Base-by-base conservation (phyloP, 352 stramenopile genomes). In the Elongisporangium anandrum region DNA sequence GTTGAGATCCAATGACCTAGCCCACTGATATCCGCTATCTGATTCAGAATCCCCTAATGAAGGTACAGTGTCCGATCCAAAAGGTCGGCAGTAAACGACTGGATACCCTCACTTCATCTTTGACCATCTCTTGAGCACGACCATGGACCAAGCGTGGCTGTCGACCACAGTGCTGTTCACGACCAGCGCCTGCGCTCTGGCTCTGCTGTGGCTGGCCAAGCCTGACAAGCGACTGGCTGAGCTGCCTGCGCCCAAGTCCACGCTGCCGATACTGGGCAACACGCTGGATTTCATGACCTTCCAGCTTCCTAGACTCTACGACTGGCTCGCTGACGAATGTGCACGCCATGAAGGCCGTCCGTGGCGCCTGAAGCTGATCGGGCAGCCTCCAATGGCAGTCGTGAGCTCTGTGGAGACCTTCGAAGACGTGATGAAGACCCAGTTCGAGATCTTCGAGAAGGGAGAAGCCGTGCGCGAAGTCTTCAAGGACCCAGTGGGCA, bases 381-480 rank as follows among this genome's bases (percentile, higher is more conserved):
- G 73, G 7, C 59, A 63, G 20, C 68, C 73, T 17, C 73, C 72
- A 19, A 54, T 75, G 15, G 66, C 78, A 39, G 70, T 82, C 21
- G 47, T 82, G 12, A 68, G 66, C 61, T 69, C 60, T 29, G 58
- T 70, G 48, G 66, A 77, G 29, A 53, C 41, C 24, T 79, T 80
- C 48, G 71, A 83, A 38, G 73, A 83, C 51, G 63, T 80, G 22
- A 54, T 78, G 5, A 76, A 80, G 60, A 77, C 68, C 19, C 68
- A 89, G 52, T 93, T 92, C 65, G 66, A 84, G 48, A 76, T 81
- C 21, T 93, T 89, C 50, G 74, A 75, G 29, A 92, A 93, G 59
- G 81, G 81, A 17, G 50, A 69, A 0, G 64, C 59, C 21, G 76
- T 86, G 58, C 66, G 68, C 48, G 29, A 47, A 16, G 73, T 77